Percentiles rank a stretch among this genome's conserved stretches.
These are phyloP conservation scores for Ogataea hybrid DNA, from an alignment of 1,139 yeast species.

Conservation along the genomic window DNA sequence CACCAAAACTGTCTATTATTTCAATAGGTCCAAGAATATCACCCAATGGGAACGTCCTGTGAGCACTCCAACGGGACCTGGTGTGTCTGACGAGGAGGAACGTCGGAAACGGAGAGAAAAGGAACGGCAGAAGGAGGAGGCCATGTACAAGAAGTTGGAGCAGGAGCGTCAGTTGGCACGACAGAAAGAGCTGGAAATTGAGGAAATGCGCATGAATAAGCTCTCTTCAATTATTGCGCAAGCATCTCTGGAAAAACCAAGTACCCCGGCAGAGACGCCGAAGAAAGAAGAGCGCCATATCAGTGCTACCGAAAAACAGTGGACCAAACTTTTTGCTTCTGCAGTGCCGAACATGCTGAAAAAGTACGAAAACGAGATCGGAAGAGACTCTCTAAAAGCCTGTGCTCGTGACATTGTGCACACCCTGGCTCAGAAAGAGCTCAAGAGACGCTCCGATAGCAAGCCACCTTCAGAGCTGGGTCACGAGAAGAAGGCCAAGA, in stretches of 20 bases:
- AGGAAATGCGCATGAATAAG: conserved; percentile 23
- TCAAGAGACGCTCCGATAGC: conserved; percentile 37
- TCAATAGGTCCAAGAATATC: conserved; percentile 43
- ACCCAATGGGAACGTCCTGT: conserved; percentile 63
- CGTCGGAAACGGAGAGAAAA: conserved; percentile 23
- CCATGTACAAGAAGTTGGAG: conserved; percentile 23
- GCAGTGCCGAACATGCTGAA: conserved; percentile 78
- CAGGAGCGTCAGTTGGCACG: conserved; percentile 24
- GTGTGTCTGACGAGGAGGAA: conserved; percentile 21
- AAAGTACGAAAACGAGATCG: conserved; percentile 62
- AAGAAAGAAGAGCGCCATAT: conserved; percentile 9
- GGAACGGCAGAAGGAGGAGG: conserved; percentile 30
- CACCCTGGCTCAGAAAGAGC: conserved; percentile 61
- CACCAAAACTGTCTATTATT: conserved; percentile 49
- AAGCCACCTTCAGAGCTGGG: conserved; percentile 57
- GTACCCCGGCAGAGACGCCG: conserved; percentile 13
- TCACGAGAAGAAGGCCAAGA: conserved; percentile 62
- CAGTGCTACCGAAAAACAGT: conserved; percentile 33
- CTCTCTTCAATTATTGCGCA: conserved; percentile 29
- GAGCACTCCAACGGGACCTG: conserved; percentile 15
- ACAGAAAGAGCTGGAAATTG: conserved; percentile 22
- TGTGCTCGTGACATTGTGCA: conserved; percentile 79
- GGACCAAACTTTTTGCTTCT: conserved; percentile 67
- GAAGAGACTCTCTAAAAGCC: conserved; percentile 69
- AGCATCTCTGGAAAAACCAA: conserved; percentile 23